Evolutionary conservation across 768 basidiomycete species (phyloP).

Genomic region (Boletus subparvulus): DNA sequence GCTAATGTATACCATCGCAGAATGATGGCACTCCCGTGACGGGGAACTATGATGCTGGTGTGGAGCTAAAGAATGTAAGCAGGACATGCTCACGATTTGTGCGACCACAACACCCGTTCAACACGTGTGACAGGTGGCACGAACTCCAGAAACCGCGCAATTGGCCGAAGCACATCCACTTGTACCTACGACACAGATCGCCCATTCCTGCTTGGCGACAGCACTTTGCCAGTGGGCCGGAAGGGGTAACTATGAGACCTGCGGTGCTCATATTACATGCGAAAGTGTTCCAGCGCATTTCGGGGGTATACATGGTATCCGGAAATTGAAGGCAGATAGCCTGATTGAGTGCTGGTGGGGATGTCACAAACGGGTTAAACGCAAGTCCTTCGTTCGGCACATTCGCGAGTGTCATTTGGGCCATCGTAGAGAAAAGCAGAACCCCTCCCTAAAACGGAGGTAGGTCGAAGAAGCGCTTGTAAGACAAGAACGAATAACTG

Average conservation of each 20-base stretch:
- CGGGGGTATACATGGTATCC: neutral
- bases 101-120: neutral
- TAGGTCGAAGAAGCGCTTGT: neutral
- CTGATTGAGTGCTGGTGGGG: neutral
- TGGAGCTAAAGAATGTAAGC: neutral
- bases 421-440: neutral
- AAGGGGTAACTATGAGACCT: neutral
- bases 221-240: neutral
- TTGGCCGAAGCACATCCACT: no score
- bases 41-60: no score
- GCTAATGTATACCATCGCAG: neutral
- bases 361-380: neutral
- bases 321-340: neutral
- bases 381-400: conserved; percentile 1
- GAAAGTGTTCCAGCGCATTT: neutral
- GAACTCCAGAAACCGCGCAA: no score
- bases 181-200: no score
- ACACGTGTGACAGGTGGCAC: neutral
- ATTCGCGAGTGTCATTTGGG: conserved; percentile 5
- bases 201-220: neutral
- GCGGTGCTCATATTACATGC: neutral
- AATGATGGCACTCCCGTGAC: neutral
- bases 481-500: neutral
- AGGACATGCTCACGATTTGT: no score
- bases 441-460: neutral